phyloP scores from a whole-genome alignment of 345 rosid genomes.

The Microcos paniculata region DNA sequence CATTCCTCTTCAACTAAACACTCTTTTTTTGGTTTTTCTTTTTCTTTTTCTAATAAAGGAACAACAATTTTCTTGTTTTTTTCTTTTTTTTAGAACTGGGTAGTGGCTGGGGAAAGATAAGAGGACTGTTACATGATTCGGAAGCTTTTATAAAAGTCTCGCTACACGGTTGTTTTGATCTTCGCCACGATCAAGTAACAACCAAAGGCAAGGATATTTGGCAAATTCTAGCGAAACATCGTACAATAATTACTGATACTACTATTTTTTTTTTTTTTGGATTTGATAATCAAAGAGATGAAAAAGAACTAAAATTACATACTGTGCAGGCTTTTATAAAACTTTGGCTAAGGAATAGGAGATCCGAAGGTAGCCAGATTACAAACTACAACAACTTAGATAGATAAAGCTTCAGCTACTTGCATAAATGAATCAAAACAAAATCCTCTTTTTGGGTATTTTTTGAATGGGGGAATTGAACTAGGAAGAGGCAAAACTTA shows the following conservation, averaged over 20 bases:
- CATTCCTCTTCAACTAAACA: constrained; percentile 22
- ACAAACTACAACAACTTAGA: neutral
- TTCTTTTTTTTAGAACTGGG: constrained; percentile 18
- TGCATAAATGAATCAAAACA: constrained; percentile 8
- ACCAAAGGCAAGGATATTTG: neutral
- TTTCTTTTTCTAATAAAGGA: neutral
- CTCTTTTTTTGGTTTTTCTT: constrained; percentile 1
- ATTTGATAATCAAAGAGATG: neutral
- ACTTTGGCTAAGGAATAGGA: constrained; percentile 42
- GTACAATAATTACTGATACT: neutral
- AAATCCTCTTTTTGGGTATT: constrained; percentile 10
- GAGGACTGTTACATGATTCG: constrained; percentile 54
- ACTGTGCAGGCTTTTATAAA: constrained; percentile 52
- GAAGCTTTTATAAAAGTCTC: constrained; percentile 50
- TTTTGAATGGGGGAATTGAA: neutral
- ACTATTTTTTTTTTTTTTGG: constrained; percentile 19
- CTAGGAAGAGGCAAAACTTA: neutral
- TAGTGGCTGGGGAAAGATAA: neutral
- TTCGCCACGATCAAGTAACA: constrained; percentile 41
- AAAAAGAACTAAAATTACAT: constrained; percentile 38
- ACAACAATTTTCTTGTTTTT: no score
- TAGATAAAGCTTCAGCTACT: neutral
- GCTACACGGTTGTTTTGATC: constrained; percentile 43
- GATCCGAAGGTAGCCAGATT: constrained; percentile 36
- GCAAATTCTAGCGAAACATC: neutral